A percentile compares a stretch with the other conserved stretches of the same genome.
Evolutionary conservation across 2,329 filamentous ascomycete genomes (phyloP).

Genomic region (Lithohypha guttulata): DNA sequence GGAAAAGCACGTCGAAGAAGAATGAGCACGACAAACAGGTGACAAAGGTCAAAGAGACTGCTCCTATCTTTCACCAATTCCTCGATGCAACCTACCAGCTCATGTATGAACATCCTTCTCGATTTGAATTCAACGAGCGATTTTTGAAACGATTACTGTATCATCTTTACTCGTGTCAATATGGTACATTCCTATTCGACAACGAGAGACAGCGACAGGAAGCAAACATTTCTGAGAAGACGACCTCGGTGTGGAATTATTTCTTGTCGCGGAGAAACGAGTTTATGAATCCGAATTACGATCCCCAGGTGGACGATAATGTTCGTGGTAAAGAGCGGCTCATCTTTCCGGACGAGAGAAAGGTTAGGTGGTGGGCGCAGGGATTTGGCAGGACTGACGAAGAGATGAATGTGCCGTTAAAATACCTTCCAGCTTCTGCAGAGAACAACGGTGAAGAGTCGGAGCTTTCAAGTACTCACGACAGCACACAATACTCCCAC

Average conservation of each 20-base stretch:
- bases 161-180: slow-evolving; percentile 91
- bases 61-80: slow-evolving; percentile 95
- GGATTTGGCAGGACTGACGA: slow-evolving; percentile 74
- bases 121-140: slow-evolving; percentile 93
- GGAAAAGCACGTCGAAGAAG: slow-evolving; percentile 27
- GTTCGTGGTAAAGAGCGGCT: slow-evolving; percentile 70
- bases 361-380: slow-evolving; percentile 91
- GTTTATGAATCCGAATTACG: slow-evolving; percentile 74
- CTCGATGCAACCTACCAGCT: slow-evolving; percentile 90
- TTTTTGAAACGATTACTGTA: slow-evolving; percentile 84
- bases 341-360: slow-evolving; percentile 63
- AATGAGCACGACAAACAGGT: slow-evolving; percentile 49
- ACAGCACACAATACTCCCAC: slow-evolving; percentile 13
- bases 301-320: slow-evolving; percentile 64
- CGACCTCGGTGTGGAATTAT: slow-evolving; percentile 89
- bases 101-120: slow-evolving; percentile 68
- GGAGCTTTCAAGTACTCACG: slow-evolving; percentile 9
- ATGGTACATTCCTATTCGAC: slow-evolving; percentile 93
- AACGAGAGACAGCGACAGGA: slow-evolving; percentile 80
- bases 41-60: slow-evolving; percentile 80
- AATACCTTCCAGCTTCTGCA: not conserved
- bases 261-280: slow-evolving; percentile 71
- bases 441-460: slow-evolving; percentile 4
- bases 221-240: slow-evolving; percentile 56
- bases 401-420: slow-evolving; percentile 63